Conservation (phyloP, 2,329 filamentous ascomycete species). For the Trichoderma oligosporum region DNA sequence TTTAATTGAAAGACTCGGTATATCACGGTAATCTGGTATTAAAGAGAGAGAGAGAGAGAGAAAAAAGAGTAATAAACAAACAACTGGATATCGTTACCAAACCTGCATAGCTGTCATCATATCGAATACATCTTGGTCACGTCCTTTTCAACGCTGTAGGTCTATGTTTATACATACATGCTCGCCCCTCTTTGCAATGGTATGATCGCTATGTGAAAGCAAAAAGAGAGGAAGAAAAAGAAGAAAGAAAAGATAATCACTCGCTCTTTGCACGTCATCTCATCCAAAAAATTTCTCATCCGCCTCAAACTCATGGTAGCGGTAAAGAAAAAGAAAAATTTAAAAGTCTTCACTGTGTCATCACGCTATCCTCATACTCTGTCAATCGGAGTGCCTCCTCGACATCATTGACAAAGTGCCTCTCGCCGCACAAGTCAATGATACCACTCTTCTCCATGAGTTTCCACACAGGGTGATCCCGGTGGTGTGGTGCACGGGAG, state of each 20-base stretch:
- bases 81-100: slow-evolving; percentile 12
- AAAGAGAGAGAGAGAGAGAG: neutral
- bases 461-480: slow-evolving; percentile 58
- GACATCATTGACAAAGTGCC: slow-evolving; percentile 77
- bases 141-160: slow-evolving; percentile 1
- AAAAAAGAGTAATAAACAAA: neutral
- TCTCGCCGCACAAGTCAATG: slow-evolving; percentile 69
- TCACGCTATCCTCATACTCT: slow-evolving; percentile 60
- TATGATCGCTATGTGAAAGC: slow-evolving; percentile 13
- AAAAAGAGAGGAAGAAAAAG: neutral
- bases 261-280: neutral
- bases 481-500: slow-evolving; percentile 50
- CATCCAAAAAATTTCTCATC: slow-evolving; percentile 1
- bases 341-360: slow-evolving; percentile 3
- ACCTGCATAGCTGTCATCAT: slow-evolving; percentile 5
- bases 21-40: neutral
- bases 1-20: neutral
- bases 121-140: slow-evolving; percentile 13
- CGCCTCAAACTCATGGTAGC: neutral
- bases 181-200: neutral
- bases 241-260: neutral
- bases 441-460: slow-evolving; percentile 79
- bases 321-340: no score
- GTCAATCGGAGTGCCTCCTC: slow-evolving; percentile 79
- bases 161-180: slow-evolving; percentile 14